These are phyloP conservation scores for Apiospora rasikravindrae DNA, from an alignment of 2,329 filamentous ascomycete genomes.

Conservation along the genomic window DNA sequence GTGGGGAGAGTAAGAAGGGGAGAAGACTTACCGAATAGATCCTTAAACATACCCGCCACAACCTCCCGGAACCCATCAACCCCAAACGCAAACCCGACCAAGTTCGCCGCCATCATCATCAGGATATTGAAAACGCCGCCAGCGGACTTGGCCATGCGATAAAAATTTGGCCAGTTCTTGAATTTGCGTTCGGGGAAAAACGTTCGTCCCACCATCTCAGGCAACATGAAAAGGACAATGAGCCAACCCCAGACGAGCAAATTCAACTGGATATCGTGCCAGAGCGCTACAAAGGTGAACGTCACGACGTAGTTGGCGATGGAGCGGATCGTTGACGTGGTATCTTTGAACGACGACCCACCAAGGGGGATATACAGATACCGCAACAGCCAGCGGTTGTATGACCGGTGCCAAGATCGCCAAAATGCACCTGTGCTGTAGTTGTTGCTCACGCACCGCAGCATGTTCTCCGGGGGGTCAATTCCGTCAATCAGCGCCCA, in stretches of 20 bases:
- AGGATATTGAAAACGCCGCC: conserved; percentile 85
- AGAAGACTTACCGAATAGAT: conserved; percentile 66
- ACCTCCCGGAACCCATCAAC: conserved; percentile 84
- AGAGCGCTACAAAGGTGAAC: conserved; percentile 96
- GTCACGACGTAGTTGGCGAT: conserved; percentile 80
- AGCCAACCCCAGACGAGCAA: conserved; percentile 97
- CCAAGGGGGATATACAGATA: conserved; percentile 95
- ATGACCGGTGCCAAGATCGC: conserved; percentile 94
- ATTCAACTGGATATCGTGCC: conserved; percentile 94
- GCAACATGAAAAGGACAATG: conserved; percentile 90
- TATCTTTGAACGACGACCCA: conserved; percentile 61
- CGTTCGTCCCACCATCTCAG: conserved; percentile 75
- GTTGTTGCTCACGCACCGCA: conserved; percentile 94
- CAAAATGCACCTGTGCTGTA: conserved; percentile 91
- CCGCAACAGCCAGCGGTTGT: conserved; percentile 91
- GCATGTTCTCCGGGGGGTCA: conserved; percentile 97
- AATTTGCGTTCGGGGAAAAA: conserved; percentile 78
- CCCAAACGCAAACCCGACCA: conserved; percentile 94
- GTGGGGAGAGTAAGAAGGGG: not conserved
- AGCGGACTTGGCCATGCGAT: conserved; percentile 73
- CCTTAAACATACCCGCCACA: conserved; percentile 74
- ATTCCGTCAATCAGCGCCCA: conserved; percentile 91
- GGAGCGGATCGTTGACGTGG: conserved; percentile 57
- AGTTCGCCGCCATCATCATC: conserved; percentile 95
- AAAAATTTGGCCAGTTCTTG: conserved; percentile 70